These are phyloP conservation scores for Penicillium sp. DNA, from an alignment of 2,329 filamentous ascomycete genomes.

Conservation along the genomic window DNA sequence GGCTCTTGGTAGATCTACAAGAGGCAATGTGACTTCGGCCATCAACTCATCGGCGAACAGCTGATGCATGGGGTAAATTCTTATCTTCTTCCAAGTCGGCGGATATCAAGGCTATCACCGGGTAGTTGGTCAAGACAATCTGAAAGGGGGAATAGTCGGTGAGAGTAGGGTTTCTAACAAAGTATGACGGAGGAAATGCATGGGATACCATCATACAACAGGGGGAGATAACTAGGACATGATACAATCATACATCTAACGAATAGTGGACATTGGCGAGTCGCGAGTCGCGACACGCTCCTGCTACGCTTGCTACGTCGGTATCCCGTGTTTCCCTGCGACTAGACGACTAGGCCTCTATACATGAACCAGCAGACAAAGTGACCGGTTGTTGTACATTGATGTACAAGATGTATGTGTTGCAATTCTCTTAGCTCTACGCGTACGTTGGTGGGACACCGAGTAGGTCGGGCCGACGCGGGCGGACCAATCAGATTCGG, in stretches of 20 bases:
- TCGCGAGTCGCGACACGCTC: too few species aligned
- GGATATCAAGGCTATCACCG: not conserved
- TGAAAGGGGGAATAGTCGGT: slow-evolving; percentile 4
- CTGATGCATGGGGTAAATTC: not conserved
- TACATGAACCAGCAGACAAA: not conserved
- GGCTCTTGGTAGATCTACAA: not conserved
- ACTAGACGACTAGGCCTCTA: too few species aligned
- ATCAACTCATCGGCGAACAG: slow-evolving; percentile 1
- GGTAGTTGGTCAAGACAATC: not conserved
- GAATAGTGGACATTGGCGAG: too few species aligned
- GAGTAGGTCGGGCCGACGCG: not conserved
- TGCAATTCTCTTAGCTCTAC: too few species aligned
- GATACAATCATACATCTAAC: too few species aligned
- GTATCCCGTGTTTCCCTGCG: not conserved
- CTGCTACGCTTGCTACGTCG: not conserved
- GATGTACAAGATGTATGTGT: not conserved
- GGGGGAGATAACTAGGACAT: too few species aligned
- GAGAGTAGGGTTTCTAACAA: not conserved
- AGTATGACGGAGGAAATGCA: not conserved
- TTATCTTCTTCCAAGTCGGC: not conserved
- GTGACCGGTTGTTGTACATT: not conserved
- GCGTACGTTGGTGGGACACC: not conserved
- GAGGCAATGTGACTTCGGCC: not conserved
- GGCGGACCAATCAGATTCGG: not conserved
- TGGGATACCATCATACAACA: too few species aligned